These are phyloP conservation scores for Suillus bovinus DNA, from an alignment of 768 basidiomycete species.

Conservation along the genomic window DNA sequence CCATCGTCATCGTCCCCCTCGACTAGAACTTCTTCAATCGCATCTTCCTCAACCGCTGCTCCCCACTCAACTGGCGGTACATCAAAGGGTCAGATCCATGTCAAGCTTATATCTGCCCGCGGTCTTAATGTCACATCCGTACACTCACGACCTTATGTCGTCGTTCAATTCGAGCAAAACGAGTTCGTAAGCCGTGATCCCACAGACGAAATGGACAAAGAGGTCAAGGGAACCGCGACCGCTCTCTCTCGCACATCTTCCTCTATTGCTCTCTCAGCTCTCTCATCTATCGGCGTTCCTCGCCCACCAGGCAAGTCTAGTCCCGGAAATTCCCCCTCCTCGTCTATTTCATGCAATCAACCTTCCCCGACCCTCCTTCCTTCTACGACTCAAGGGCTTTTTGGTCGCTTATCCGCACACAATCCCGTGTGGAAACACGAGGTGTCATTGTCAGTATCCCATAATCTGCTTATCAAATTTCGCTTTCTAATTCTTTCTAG, in stretches of 20 bases:
- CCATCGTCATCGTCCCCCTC: conserved; percentile 45
- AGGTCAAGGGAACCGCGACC: conserved; percentile 80
- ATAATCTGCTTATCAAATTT: conserved; percentile 13
- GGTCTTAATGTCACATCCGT: conserved; percentile 71
- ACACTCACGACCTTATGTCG: conserved; percentile 82
- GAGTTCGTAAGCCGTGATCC: conserved; percentile 95
- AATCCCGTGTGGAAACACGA: conserved; percentile 99
- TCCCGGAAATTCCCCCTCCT: conserved; percentile 44
- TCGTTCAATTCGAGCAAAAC: conserved; percentile 98
- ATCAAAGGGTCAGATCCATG: conserved; percentile 79
- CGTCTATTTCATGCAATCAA: conserved; percentile 38
- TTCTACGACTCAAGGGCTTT: conserved; percentile 45
- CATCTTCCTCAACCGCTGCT: conserved; percentile 18
- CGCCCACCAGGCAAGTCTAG: conserved; percentile 44
- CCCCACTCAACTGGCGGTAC: conserved; percentile 35
- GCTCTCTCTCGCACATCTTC: conserved; percentile 56
- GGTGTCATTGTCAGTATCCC: conserved; percentile 84
- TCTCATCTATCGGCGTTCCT: conserved; percentile 60
- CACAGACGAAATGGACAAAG: conserved; percentile 81
- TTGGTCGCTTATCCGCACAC: conserved; percentile 67
- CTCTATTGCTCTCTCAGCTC: conserved; percentile 63
- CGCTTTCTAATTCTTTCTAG: conserved; percentile 43
- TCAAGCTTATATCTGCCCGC: conserved; percentile 93
- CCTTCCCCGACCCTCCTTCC: conserved; percentile 29
- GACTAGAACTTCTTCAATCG: conserved; percentile 30